These are phyloP conservation scores for Trichosporon sp. DNA, from an alignment of 1,284 basidiomycete species.

Conservation along the genomic window DNA sequence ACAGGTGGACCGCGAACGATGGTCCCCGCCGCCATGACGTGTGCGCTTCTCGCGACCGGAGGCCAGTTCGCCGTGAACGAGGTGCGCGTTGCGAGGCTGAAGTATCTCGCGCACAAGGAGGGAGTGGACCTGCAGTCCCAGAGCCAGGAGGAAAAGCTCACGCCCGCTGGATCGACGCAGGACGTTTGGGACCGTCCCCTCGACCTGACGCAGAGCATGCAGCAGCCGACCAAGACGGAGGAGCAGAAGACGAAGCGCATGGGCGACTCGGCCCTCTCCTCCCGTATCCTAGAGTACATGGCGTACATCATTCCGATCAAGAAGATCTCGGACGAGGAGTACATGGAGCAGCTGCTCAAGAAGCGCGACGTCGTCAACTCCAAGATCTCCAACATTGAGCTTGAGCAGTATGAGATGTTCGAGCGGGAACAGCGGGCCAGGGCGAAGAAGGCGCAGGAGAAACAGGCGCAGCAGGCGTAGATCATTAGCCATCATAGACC, in stretches of 20 bases:
- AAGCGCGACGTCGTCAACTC: conserved; percentile 42
- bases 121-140: background rate
- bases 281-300: conserved; percentile 41
- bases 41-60: conserved; percentile 40
- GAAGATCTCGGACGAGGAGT: conserved; percentile 49
- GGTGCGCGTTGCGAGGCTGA: conserved; percentile 39
- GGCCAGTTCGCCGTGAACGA: conserved; percentile 47
- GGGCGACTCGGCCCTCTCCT: conserved; percentile 37
- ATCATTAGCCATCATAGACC: background rate
- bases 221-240: conserved; percentile 7
- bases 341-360: conserved; percentile 42
- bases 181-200: conserved; percentile 8
- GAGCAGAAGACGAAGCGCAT: conserved; percentile 8
- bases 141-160: background rate
- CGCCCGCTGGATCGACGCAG: conserved; percentile 10
- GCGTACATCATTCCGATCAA: conserved; percentile 45
- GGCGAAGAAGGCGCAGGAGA: background rate
- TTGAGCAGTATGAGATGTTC: conserved; percentile 46
- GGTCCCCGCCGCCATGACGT: conserved; percentile 43
- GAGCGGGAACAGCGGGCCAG: conserved; percentile 24
- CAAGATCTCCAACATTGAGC: conserved; percentile 45
- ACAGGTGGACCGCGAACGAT: conserved; percentile 43
- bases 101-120: conserved; percentile 38
- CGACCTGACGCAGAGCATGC: background rate
- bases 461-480: background rate